These are phyloP conservation scores for Anaeramoeba flamelloides DNA, from an alignment of 78 protist genomes.

Conservation along the genomic window DNA sequence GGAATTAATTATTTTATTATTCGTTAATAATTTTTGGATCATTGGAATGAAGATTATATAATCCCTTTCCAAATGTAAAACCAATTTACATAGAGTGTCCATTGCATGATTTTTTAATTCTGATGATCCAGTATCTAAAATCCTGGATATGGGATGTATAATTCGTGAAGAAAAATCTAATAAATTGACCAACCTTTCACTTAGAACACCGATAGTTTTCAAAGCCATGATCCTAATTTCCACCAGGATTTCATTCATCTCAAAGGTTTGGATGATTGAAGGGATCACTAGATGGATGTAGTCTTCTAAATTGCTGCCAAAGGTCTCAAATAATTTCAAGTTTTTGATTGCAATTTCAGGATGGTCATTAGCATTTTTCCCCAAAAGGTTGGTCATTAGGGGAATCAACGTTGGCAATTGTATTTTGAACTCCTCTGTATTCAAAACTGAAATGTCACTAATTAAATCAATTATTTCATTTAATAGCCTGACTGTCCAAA, in stretches of 20 bases:
- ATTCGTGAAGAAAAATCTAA: conserved; percentile 57
- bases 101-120: conserved; percentile 22
- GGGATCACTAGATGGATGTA: conserved; percentile 70
- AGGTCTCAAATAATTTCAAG: conserved; percentile 49
- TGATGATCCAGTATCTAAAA: conserved; percentile 17
- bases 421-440: conserved; percentile 68
- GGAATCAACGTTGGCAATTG: conserved; percentile 67
- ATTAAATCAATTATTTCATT: conserved; percentile 46
- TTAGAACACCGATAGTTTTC: conserved; percentile 28
- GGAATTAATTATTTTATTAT: too few relatives aligned
- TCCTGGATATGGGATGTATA: conserved; percentile 62
- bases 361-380: neutral
- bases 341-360: conserved; percentile 20
- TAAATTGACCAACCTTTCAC: conserved; percentile 18
- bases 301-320: conserved; percentile 68
- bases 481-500: conserved; percentile 43
- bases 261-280: conserved; percentile 37
- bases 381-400: conserved; percentile 34
- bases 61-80: conserved; percentile 49
- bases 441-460: conserved; percentile 53
- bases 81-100: conserved; percentile 48
- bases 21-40: too few relatives aligned
- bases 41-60: conserved; percentile 58
- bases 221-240: conserved; percentile 41
- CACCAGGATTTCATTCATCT: conserved; percentile 33